Conservation (phyloP, 164 flowering plant species). For the Piper longum region DNA sequence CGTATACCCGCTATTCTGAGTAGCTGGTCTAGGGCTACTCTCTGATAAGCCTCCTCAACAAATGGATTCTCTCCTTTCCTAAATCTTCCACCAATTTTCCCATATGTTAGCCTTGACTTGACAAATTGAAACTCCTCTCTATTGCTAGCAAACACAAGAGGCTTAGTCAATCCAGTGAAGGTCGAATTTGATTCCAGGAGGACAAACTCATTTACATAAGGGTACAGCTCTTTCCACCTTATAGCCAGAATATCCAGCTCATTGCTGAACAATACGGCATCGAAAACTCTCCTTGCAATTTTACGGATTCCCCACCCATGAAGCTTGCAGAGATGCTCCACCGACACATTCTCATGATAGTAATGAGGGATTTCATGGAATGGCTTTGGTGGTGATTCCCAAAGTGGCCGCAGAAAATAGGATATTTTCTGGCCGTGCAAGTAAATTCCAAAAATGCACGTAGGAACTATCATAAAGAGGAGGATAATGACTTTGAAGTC, state of each 20-base stretch:
- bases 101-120: slow-evolving; percentile 63
- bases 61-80: slow-evolving; percentile 75
- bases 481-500: slow-evolving; percentile 43
- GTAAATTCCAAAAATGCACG: slow-evolving; percentile 31
- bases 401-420: no score
- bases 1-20: slow-evolving; percentile 61
- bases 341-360: no score
- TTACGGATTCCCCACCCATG: slow-evolving; percentile 88
- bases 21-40: slow-evolving; percentile 17
- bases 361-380: no score
- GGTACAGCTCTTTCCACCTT: slow-evolving; percentile 76
- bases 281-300: slow-evolving; percentile 68
- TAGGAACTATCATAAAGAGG: slow-evolving; percentile 41
- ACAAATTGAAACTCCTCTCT: slow-evolving; percentile 46
- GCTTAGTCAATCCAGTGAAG: slow-evolving; percentile 62
- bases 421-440: slow-evolving; percentile 70
- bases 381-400: no score
- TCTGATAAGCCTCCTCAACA: slow-evolving; percentile 78
- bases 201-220: slow-evolving; percentile 69
- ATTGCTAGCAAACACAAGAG: slow-evolving; percentile 35
- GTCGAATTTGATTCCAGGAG: slow-evolving; percentile 89
- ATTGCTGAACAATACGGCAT: slow-evolving; percentile 21
- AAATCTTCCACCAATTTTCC: slow-evolving; percentile 62
- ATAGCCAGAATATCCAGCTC: slow-evolving; percentile 59
- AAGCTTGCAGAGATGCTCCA: slow-evolving; percentile 10